Percentiles rank a stretch among this genome's conserved stretches.
These are phyloP conservation scores for Cyclocybe aegerita DNA, from an alignment of 768 basidiomycete species.

Conservation along the genomic window DNA sequence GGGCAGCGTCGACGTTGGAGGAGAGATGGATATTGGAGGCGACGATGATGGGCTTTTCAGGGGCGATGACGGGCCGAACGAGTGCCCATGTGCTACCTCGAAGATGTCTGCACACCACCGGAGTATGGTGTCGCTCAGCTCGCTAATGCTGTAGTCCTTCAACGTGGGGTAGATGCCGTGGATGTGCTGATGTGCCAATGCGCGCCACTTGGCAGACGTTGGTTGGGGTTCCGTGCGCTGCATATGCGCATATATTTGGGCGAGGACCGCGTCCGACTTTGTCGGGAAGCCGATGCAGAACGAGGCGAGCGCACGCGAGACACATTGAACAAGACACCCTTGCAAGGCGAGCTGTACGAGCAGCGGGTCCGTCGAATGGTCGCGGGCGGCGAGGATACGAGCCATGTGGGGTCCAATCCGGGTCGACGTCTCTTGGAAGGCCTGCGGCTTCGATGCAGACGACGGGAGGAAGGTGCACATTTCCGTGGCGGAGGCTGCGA, in stretches of 20 bases:
- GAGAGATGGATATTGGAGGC: constrained; percentile 19
- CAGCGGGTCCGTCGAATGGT: constrained; percentile 75
- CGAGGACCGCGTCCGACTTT: constrained; percentile 64
- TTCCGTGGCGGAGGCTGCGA: constrained; percentile 74
- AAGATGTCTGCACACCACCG: constrained; percentile 73
- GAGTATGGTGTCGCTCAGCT: constrained; percentile 72
- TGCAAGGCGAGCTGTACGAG: constrained; percentile 77
- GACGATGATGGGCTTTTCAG: constrained; percentile 19
- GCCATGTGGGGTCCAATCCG: constrained; percentile 66
- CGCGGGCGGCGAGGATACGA: constrained; percentile 57
- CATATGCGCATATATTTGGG: constrained; percentile 62
- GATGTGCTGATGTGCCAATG: constrained; percentile 69
- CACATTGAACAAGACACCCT: constrained; percentile 65
- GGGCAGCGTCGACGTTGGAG: constrained; percentile 13
- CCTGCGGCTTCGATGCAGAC: constrained; percentile 38
- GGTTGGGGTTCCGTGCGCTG: constrained; percentile 64
- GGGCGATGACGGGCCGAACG: constrained; percentile 27
- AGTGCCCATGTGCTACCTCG: constrained; percentile 57
- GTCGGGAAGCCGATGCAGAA: constrained; percentile 78
- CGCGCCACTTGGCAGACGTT: constrained; percentile 75
- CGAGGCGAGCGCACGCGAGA: constrained; percentile 62
- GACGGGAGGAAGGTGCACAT: constrained; percentile 52
- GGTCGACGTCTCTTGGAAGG: constrained; percentile 57
- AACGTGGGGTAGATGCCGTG: constrained; percentile 67
- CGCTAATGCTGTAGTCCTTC: constrained; percentile 63